phyloP scores from a whole-genome alignment of 257 asterid genomes.

The Solanum chiquidenum region DNA sequence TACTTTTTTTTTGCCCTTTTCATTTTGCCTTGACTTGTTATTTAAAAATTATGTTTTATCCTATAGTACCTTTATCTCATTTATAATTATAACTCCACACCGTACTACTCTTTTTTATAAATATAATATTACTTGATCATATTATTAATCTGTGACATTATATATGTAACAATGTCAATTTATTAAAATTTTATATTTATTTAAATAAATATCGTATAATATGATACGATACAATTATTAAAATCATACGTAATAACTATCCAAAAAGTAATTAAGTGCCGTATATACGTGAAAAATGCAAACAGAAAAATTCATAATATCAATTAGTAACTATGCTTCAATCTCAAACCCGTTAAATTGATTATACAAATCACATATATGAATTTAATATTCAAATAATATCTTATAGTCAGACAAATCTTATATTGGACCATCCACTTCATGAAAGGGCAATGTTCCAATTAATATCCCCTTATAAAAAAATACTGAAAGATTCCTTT shows the following conservation, averaged over 20 bases:
- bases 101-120: too few relatives aligned
- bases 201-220: too few relatives aligned
- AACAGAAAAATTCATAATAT: not conserved
- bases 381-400: not conserved
- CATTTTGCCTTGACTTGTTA: not conserved
- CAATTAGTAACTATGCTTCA: not conserved
- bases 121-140: not conserved
- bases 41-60: not conserved
- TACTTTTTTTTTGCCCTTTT: too few relatives aligned
- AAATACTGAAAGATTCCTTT: not conserved
- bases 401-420: not conserved
- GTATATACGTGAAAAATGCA: not conserved
- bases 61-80: not conserved
- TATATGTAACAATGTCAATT: too few relatives aligned
- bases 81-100: not conserved
- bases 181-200: too few relatives aligned
- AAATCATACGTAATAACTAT: not conserved
- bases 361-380: not conserved
- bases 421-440: not conserved
- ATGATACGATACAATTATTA: too few relatives aligned
- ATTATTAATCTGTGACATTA: not conserved
- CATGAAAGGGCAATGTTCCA: not conserved
- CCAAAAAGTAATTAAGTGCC: not conserved
- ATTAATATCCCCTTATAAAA: not conserved
- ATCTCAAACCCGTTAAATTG: not conserved